These are phyloP conservation scores for Ceratocystis alfenasii DNA, from an alignment of 2,329 filamentous ascomycete species.

Conservation along the genomic window DNA sequence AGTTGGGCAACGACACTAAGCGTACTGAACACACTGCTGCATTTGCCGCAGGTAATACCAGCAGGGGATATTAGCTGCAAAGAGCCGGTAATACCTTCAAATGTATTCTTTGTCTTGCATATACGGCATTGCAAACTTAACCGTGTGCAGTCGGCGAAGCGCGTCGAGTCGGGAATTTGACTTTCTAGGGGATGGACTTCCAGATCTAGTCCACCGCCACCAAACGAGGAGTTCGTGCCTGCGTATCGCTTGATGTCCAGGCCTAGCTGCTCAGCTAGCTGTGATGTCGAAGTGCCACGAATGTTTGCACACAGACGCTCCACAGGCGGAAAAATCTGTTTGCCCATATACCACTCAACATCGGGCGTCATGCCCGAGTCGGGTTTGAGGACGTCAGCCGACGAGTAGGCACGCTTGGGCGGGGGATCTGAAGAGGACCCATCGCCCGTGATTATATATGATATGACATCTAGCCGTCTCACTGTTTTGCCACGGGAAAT, in stretches of 20 bases:
- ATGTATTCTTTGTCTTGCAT: slow-evolving; percentile 61
- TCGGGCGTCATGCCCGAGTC: slow-evolving; percentile 70
- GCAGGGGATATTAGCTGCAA: slow-evolving; percentile 53
- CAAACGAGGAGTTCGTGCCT: slow-evolving; percentile 32
- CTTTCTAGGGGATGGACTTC: slow-evolving; percentile 88
- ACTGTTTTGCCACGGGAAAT: slow-evolving; percentile 76
- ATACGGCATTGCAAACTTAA: slow-evolving; percentile 67
- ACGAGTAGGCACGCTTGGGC: slow-evolving; percentile 79
- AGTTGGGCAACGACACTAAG: slow-evolving; percentile 75
- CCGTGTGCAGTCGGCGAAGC: slow-evolving; percentile 70
- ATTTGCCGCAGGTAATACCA: slow-evolving; percentile 64
- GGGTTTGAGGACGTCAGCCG: slow-evolving; percentile 69
- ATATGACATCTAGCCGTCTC: slow-evolving; percentile 89
- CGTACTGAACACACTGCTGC: slow-evolving; percentile 51
- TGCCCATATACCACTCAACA: slow-evolving; percentile 95
- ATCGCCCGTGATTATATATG: slow-evolving; percentile 82
- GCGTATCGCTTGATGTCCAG: slow-evolving; percentile 82
- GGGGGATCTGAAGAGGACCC: slow-evolving; percentile 51
- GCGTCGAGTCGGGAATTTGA: slow-evolving; percentile 81
- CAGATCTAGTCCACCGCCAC: slow-evolving; percentile 33
- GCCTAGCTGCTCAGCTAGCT: slow-evolving; percentile 84
- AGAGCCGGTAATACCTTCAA: slow-evolving; percentile 59
- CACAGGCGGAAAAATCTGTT: slow-evolving; percentile 95
- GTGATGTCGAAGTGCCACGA: slow-evolving; percentile 75
- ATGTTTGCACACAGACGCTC: slow-evolving; percentile 97